Base-by-base conservation (phyloP, 2,329 filamentous ascomycete genomes). In the Colletotrichum phormii region DNA sequence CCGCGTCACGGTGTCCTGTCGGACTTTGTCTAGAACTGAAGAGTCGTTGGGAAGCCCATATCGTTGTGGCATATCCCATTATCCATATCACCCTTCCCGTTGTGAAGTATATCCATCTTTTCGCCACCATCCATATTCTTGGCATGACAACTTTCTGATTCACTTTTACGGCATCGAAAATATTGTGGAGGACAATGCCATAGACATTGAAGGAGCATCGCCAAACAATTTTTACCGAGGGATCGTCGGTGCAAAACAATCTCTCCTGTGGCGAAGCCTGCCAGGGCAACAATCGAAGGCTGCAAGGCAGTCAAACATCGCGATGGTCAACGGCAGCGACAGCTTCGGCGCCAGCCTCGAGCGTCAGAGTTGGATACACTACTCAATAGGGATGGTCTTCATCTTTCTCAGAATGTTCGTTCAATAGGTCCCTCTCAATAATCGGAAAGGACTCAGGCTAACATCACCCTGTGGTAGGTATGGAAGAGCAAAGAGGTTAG, bases 331-430 rank as follows among this genome's bases (percentile, higher is more conserved):
- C 35, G 29, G 42, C 0, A 26, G 59, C 24, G 57, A 29, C 13
- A 11, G 0, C 4, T 72, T 73, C 31, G 62, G 53, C 5, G 1
- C n/a, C n/a, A 46, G 15, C 1, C 71, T 73, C 9, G n/a, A 51
- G 37, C 62, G 58, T 3, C 26, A 73, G 49, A 62, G 71, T n/a
- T 73, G 67, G 71, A 26, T 15, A 11, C 51, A 59, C 1, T 73
- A 73, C 37, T 37, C 24, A 11, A 26, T 73, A 26, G 71, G 67
- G 5, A 72, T 72, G 11, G 7, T 18, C 13, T 24, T 67, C 15
- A 54, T 73, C 7, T 5, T 53, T 2, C 53, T 73, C 2, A 63
- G 71, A 72, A 22, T 72, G 71, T 72, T 6, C 26, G 61, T 63
- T 5, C 4, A 29, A 4, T 35, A n/a, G 9, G 9, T 4, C 24